These are phyloP conservation scores for Solanum pennellii DNA, from an alignment of 257 asterid genomes.

Conservation along the genomic window DNA sequence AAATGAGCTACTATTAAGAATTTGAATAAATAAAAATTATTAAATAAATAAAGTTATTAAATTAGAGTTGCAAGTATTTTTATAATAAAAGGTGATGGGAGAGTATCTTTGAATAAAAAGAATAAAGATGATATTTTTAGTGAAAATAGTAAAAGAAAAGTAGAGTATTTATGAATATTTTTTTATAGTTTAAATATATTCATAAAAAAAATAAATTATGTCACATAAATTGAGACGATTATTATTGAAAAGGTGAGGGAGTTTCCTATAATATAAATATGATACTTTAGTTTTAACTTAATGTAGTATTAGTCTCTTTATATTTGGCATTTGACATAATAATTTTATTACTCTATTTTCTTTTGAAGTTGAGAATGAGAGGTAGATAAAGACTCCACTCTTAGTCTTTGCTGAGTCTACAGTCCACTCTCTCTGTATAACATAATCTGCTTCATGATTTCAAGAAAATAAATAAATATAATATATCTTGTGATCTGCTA, in stretches of 20 bases:
- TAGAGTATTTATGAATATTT: no score
- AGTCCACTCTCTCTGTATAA: background rate
- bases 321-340: background rate
- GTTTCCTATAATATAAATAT: no score
- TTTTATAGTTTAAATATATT: no score
- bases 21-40: no score
- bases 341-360: background rate
- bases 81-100: no score
- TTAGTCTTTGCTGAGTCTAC: background rate
- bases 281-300: background rate
- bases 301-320: background rate
- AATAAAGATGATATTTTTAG: no score
- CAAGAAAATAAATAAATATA: background rate
- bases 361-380: background rate
- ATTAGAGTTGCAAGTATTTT: no score
- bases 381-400: background rate
- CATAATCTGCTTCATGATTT: background rate
- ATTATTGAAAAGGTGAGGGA: background rate
- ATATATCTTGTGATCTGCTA: background rate
- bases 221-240: rapidly evolving
- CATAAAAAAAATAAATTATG: no score
- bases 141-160: no score
- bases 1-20: no score
- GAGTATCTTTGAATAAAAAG: no score
- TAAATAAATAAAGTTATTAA: no score